Base-by-base conservation (phyloP, 352 stramenopile species). In the Phytophthora meadii region DNA sequence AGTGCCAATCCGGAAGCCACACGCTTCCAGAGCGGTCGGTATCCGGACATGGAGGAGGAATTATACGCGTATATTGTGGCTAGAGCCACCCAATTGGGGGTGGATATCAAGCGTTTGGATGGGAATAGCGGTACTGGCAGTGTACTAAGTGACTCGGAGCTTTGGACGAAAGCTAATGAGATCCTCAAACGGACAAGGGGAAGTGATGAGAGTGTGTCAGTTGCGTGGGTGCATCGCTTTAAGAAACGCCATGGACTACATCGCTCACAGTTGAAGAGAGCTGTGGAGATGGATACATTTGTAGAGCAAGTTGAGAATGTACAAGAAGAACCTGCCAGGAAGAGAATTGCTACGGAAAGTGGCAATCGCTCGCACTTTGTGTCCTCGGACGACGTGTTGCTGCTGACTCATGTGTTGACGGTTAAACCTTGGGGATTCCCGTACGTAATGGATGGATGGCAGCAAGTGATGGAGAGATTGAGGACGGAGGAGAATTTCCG, bases 161-260 rank as follows among this genome's bases (percentile, higher is more conserved):
- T 78, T 5, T 78, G 70, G 65, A 48, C 57, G 12, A 69, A 64
- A 15, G 70, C 70, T n/a, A 78, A 78, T 44, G 70, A 78, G 61
- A 69, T 78, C 50, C 66, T 75, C 10, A 66, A 68, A 25, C 50
- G 46, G 24, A 72, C 61, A 28, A 37, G 50, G 5, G 65, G 65
- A 45, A 68, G 62, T n/a, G 46, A 54, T 32, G 51, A 68, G 37
- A 64, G 60, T 25, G 70, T 78, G 32, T 75, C 65, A 5, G 51
- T 59, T 22, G 67, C 65, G 2, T 78, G 70, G 70, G 70, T 78
- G 22, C 62, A 75, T 49, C 70, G 70, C 34, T 78, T 78, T 37
- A 78, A 78, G 49, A 65, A 65, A 53, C 52, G 70, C 14, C 70
- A 78, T 27, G 70, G 70, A 25, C 65, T 78, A 42, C 65, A 75